Evolutionary conservation across 129 eudicot species (phyloP).

Genomic region (Escallonia herrerae): DNA sequence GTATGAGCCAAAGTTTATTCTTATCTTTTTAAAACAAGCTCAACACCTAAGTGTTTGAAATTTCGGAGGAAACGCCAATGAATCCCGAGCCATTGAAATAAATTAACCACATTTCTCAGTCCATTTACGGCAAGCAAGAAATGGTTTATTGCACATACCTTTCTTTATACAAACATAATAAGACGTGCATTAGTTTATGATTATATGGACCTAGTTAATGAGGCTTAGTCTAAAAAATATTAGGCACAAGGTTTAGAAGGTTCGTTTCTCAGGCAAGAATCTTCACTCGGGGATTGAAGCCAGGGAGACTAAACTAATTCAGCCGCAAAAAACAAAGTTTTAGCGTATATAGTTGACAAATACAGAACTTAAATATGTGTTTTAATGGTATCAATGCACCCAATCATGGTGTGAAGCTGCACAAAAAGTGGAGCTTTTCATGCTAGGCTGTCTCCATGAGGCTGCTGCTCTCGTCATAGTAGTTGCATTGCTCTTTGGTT

Average conservation of each 20-base stretch:
- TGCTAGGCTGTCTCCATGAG: constrained; percentile 19
- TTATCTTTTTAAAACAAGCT: not conserved
- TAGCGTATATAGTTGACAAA: too few relatives aligned
- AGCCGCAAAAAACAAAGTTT: not conserved
- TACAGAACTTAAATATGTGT: too few relatives aligned
- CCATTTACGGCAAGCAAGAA: not conserved
- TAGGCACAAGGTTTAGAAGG: constrained; percentile 26
- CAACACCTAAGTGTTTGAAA: not conserved
- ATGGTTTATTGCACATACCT: not conserved
- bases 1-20: too few relatives aligned
- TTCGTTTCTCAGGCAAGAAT: constrained; percentile 26
- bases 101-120: not conserved
- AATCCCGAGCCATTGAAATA: constrained; percentile 6
- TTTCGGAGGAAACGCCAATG: not conserved
- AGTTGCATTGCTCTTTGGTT: not conserved
- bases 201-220: not conserved
- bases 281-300: constrained; percentile 16
- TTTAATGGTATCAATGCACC: too few relatives aligned
- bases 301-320: not conserved
- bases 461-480: constrained; percentile 3
- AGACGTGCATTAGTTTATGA: not conserved
- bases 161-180: not conserved
- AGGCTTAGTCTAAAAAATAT: not conserved
- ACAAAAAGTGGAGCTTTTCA: constrained; percentile 23
- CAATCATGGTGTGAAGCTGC: constrained; percentile 4